Percentiles rank a stretch among this genome's conserved stretches.
phyloP scores from a whole-genome alignment of 2,329 filamentous ascomycete species.

The Plenodomus tracheiphilus region DNA sequence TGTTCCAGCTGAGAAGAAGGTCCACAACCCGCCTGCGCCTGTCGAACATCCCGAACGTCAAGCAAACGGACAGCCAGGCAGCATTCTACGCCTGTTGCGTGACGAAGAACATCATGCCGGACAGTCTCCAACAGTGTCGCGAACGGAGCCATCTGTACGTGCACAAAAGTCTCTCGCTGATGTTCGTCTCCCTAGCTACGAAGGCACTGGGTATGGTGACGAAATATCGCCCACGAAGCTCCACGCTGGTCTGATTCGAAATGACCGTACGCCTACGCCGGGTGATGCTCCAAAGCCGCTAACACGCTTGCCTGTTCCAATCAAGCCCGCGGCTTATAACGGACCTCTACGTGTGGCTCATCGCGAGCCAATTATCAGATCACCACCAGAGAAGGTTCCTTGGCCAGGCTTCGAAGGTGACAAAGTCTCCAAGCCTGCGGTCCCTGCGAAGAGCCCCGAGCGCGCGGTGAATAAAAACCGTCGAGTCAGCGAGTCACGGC shows the following conservation, averaged over 20 bases:
- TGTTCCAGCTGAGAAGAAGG: background rate
- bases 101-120: background rate
- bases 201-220: slow-evolving; percentile 24
- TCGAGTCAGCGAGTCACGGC: background rate
- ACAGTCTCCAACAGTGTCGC: background rate
- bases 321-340: slow-evolving; percentile 15
- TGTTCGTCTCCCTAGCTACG: slow-evolving; percentile 27
- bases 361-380: slow-evolving; percentile 4
- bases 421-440: slow-evolving; percentile 13
- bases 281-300: too few relatives aligned
- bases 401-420: slow-evolving; percentile 15
- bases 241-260: slow-evolving; percentile 7
- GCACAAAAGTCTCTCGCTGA: slow-evolving; percentile 2
- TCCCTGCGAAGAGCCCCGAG: slow-evolving; percentile 26
- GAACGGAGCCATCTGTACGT: background rate
- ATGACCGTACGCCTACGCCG: slow-evolving; percentile 1
- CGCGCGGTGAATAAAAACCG: slow-evolving; percentile 4
- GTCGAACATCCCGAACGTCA: slow-evolving; percentile 10
- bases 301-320: slow-evolving; percentile 22
- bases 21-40: background rate
- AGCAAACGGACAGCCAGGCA: slow-evolving; percentile 20
- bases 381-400: slow-evolving; percentile 1
- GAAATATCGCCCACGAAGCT: slow-evolving; percentile 24
- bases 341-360: slow-evolving; percentile 12
- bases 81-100: slow-evolving; percentile 21